Base-by-base conservation (phyloP, 192 early-diverging fungal genomes). In the Podila clonocystis region DNA sequence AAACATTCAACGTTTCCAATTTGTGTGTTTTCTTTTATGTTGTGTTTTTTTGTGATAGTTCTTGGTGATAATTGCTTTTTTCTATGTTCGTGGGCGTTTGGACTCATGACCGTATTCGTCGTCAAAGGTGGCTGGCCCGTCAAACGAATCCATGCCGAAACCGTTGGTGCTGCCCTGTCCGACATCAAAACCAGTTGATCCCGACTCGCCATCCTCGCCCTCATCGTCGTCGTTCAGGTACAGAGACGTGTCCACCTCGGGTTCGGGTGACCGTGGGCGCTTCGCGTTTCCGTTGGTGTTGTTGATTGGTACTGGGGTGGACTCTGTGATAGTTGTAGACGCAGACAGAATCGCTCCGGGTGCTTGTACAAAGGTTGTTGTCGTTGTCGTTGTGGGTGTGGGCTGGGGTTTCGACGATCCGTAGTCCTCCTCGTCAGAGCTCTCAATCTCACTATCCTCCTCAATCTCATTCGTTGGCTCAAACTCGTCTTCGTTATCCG, bases 101-200 rank as follows among this genome's bases (percentile, higher is more conserved):
- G 66, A 52, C 12, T 80, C 77, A 28, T 80, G 77, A 5, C 57
- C 30, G 31, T 26, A 68, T 11, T 80, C 77, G 9, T 80, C 77
- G 41, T 80, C 77, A 73, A 80, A 80, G 1, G 77, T 71, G 4
- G 70, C 77, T 15, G 77, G 77, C 33, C 77, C 77, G 69, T 80
- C 77, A 65, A 80, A 80, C 6, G 71, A 41, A 19, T 58, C 70
- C 77, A 80, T 80, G 5, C 68, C 77, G 30, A 80, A 80, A 4
- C 77, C 77, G 33, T 72, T 73, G 9, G 66, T 62, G 13, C 50
- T n/a, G 52, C 70, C 75, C 17, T 76, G 67, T 4, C 69, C 75
- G 3, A 73, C 77, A 60, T 73, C 71, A 24, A 71, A 80, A 28
- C 70, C 77, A 20, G 55, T 45, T 24, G 59, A 31, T 61, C 26